Conservation (phyloP, 2,329 filamentous ascomycete species). For the Fusarium albosuccineum region DNA sequence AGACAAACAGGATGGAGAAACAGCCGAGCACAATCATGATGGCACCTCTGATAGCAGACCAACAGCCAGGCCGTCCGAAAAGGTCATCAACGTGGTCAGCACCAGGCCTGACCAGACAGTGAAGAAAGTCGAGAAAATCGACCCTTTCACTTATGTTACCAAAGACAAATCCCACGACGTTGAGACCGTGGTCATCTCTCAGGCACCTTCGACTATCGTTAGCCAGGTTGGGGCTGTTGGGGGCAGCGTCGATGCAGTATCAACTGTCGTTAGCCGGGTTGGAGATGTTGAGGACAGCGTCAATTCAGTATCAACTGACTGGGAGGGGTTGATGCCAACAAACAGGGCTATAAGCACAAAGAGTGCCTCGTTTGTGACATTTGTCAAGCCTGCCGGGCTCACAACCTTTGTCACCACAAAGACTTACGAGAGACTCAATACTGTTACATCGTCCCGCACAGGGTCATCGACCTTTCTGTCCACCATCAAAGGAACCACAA, state of each 20-base stretch:
- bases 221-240: constrained; percentile 27
- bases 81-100: constrained; percentile 40
- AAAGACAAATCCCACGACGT: constrained; percentile 28
- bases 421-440: constrained; percentile 25
- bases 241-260: constrained; percentile 15
- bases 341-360: constrained; percentile 30
- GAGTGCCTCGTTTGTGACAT: constrained; percentile 25
- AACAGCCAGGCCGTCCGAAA: constrained; percentile 29
- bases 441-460: constrained; percentile 35
- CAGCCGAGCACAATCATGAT: no score
- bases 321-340: constrained; percentile 15
- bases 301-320: not conserved
- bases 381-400: constrained; percentile 26
- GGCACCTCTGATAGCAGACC: not conserved
- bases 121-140: constrained; percentile 40
- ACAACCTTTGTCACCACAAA: constrained; percentile 37
- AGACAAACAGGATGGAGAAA: no score
- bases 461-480: constrained; percentile 39
- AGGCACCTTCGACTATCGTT: constrained; percentile 24
- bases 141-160: constrained; percentile 39
- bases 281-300: not conserved
- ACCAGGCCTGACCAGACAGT: constrained; percentile 39
- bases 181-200: constrained; percentile 38
- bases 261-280: not conserved
- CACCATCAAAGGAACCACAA: constrained; percentile 35